Percentiles rank a stretch among this genome's conserved stretches.
Evolutionary conservation across 441 rosid species (phyloP).

Genomic region (Eruca vesicaria): DNA sequence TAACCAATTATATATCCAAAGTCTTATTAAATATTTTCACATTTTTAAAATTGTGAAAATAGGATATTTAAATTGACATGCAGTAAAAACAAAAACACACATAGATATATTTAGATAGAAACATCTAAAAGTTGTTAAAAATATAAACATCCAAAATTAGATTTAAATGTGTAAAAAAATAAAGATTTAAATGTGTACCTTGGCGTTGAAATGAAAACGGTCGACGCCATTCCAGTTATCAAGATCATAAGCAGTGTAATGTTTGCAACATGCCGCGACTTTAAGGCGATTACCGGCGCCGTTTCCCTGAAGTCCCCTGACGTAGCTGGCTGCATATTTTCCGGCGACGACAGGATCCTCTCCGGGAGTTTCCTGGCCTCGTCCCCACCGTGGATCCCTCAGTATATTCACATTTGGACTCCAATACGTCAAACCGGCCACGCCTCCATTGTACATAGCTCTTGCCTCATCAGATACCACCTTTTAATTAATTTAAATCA

Average conservation of each 20-base stretch:
- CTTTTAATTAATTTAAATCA: slow-evolving; percentile 20
- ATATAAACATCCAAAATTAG: neutral
- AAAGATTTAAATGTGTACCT: slow-evolving; percentile 28
- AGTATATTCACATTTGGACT: slow-evolving; percentile 75
- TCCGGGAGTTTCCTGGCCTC: slow-evolving; percentile 85
- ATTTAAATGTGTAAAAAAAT: neutral
- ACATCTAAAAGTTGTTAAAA: no score
- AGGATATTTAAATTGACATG: neutral
- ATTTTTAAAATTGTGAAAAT: neutral
- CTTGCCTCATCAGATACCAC: slow-evolving; percentile 80
- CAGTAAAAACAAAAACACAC: neutral
- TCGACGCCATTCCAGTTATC: slow-evolving; percentile 77
- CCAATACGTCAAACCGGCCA: slow-evolving; percentile 70
- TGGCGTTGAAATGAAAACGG: slow-evolving; percentile 72
- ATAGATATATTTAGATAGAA: neutral
- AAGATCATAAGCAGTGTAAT: slow-evolving; percentile 76
- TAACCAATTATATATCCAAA: neutral
- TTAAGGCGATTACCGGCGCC: slow-evolving; percentile 49
- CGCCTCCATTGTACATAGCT: slow-evolving; percentile 82
- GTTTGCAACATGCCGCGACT: slow-evolving; percentile 84
- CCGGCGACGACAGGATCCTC: slow-evolving; percentile 69
- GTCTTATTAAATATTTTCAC: neutral
- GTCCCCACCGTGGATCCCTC: slow-evolving; percentile 82
- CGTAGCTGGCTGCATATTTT: slow-evolving; percentile 63
- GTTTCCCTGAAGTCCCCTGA: slow-evolving; percentile 59